Base-by-base conservation (phyloP, 306 rosid species). In the Citrullus amarus region DNA sequence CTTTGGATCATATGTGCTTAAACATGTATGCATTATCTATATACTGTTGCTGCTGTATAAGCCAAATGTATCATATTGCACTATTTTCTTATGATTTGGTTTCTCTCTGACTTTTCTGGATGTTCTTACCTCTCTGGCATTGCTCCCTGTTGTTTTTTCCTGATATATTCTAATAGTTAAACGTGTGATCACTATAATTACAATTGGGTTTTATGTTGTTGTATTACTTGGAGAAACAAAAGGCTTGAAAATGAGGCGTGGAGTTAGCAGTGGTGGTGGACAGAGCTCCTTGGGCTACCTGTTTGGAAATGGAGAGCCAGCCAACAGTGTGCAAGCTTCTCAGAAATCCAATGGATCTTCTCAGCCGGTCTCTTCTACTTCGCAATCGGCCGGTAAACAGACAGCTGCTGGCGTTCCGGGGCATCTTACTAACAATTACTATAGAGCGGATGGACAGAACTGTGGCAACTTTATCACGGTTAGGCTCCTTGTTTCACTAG, bases 401-500 rank as follows among this genome's bases (percentile, higher is more conserved):
- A 82, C 67, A 80, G 87, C 98, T 2, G 98, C 98, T 61, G 98
- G 98, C 72, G 81, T 91, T 85, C 97, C 79, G 1, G 89, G 92
- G 51, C 85, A 71, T 82, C 90, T 79, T 76, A 89, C 91, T 10
- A 93, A 93, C 89, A 91, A 93, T 71, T 91, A 91, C 85, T 79
- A 83, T 32, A 85, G 98, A 14, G 89, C 90, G 10, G 98, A 93
- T 36, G 98, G 98, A 28, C 98, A 93, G 81, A 93, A 93, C 86
- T 91, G 96, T 61, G 97, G 98, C 82, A 93, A 93, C 83, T 93
- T 93, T 81, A 81, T 93, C 80, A 93, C 98, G 87, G 98, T 93
- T 36, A 91, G 41, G 70, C 28, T 74, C 80, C 76, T 63, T 77
- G 9, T 32, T 62, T 28, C 6, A 25, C 67, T 25, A 28, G 18